Percentiles rank a stretch among this genome's conserved stretches.
Evolutionary conservation across 2,329 filamentous ascomycete genomes (phyloP).

Genomic region (Fusarium algeriense): DNA sequence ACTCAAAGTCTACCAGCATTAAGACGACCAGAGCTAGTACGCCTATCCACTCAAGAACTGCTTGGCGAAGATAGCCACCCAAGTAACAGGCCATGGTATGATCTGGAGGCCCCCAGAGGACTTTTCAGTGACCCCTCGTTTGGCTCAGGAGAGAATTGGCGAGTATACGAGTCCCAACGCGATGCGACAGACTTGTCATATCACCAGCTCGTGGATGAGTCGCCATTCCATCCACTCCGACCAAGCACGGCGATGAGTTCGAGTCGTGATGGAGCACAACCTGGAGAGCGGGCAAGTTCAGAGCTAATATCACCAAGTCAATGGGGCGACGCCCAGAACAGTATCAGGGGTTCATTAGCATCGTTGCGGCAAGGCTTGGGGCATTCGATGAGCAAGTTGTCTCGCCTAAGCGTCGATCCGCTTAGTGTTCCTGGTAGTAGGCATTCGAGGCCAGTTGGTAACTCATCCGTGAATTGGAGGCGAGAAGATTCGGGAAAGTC

Average conservation of each 20-base stretch:
- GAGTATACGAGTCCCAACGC: constrained; percentile 45
- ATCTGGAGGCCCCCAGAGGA: constrained; percentile 42
- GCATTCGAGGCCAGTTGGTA: constrained; percentile 19
- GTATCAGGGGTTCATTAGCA: constrained; percentile 34
- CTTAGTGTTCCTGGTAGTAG: constrained; percentile 27
- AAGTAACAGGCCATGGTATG: constrained; percentile 44
- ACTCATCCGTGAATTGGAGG: constrained; percentile 29
- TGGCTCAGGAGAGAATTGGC: constrained; percentile 55
- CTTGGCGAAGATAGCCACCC: constrained; percentile 26
- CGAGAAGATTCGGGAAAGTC: constrained; percentile 40
- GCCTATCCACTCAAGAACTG: constrained; percentile 41
- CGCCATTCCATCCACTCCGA: constrained; percentile 56
- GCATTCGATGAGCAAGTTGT: constrained; percentile 24
- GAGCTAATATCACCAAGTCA: constrained; percentile 44
- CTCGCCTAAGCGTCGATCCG: constrained; percentile 30
- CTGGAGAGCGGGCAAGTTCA: constrained; percentile 39
- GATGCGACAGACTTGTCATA: constrained; percentile 50
- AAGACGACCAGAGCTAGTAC: constrained; percentile 43
- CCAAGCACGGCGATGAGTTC: constrained; percentile 41
- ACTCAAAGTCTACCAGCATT: constrained; percentile 44
- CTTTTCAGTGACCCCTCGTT: constrained; percentile 50
- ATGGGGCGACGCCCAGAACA: constrained; percentile 44
- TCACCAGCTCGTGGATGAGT: constrained; percentile 51
- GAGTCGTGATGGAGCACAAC: constrained; percentile 35
- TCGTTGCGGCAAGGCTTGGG: constrained; percentile 32